A percentile compares a stretch with the other conserved stretches of the same genome.
Evolutionary conservation across 1,139 yeast genomes (phyloP).

Genomic region (Kluyveromyces sp.): DNA sequence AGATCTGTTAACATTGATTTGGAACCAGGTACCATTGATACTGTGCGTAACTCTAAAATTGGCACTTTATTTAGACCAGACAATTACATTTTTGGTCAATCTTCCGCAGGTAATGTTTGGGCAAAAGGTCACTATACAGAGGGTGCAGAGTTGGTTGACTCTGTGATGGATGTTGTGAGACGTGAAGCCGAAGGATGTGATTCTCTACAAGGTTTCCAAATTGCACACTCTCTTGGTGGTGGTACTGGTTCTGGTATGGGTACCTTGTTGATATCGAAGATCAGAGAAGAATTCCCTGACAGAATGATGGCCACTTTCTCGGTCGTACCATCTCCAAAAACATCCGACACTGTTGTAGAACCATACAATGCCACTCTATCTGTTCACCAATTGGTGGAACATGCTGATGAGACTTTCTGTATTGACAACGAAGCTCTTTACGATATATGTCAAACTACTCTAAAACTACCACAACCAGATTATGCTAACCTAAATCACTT

Average conservation of each 20-base stretch:
- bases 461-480: conserved; percentile 71
- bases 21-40: conserved; percentile 90
- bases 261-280: conserved; percentile 68
- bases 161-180: conserved; percentile 81
- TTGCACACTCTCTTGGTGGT: conserved; percentile 90
- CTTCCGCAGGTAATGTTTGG: conserved; percentile 94
- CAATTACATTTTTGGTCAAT: conserved; percentile 79
- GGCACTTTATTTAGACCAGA: conserved; percentile 89
- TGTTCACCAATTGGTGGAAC: conserved; percentile 85
- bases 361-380: conserved; percentile 91
- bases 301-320: conserved; percentile 96
- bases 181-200: conserved; percentile 93
- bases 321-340: conserved; percentile 85
- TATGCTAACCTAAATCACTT: conserved; percentile 71
- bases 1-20: conserved; percentile 87
- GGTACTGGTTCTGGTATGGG: conserved; percentile 98
- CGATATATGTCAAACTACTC: conserved; percentile 78
- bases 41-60: conserved; percentile 65
- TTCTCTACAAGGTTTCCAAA: conserved; percentile 89
- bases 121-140: conserved; percentile 95
- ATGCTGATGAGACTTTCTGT: conserved; percentile 88
- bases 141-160: conserved; percentile 88
- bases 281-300: conserved; percentile 85
- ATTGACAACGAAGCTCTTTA: conserved; percentile 89
- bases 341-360: conserved; percentile 87